Evolutionary conservation across 2,329 filamentous ascomycete species (phyloP).

Genomic region (Phyllosticta citribraziliensis): DNA sequence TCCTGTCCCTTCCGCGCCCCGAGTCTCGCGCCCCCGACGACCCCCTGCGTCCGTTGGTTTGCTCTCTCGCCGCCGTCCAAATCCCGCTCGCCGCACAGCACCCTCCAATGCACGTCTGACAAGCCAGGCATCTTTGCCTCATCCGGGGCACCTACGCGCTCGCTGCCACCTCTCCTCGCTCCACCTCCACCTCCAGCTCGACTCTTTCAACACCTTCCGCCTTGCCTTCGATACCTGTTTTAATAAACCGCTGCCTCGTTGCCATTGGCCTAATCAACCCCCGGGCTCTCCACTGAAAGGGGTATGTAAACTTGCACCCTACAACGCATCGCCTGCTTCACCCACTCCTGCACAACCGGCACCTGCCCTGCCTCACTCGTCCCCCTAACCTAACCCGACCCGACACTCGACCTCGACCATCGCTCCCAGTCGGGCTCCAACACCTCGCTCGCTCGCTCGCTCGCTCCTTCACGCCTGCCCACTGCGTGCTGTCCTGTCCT

Average conservation of each 20-base stretch:
- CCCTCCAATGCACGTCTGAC: slow-evolving; percentile 11
- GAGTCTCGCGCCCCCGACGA: not conserved
- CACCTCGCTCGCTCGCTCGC: not conserved
- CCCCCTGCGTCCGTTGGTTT: not conserved
- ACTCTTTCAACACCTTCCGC: slow-evolving; percentile 14
- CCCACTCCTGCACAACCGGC: slow-evolving; percentile 16
- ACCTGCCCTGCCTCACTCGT: slow-evolving; percentile 9
- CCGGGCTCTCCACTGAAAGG: slow-evolving; percentile 16
- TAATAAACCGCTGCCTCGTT: slow-evolving; percentile 23
- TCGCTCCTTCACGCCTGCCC: slow-evolving; percentile 8
- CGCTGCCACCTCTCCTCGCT: slow-evolving; percentile 5
- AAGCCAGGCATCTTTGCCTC: slow-evolving; percentile 9
- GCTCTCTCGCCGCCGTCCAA: slow-evolving; percentile 5
- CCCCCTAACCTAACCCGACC: slow-evolving; percentile 13
- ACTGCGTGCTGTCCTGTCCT: not conserved
- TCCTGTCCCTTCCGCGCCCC: not conserved
- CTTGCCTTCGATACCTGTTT: slow-evolving; percentile 28
- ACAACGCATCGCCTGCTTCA: slow-evolving; percentile 14
- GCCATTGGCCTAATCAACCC: slow-evolving; percentile 19
- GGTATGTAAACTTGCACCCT: slow-evolving; percentile 18
- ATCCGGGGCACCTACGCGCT: slow-evolving; percentile 8
- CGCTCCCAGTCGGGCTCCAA: slow-evolving; percentile 3
- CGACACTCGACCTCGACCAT: slow-evolving; percentile 12
- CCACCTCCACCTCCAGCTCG: not conserved
- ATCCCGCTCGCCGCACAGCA: not conserved